A percentile compares a stretch with the other conserved stretches of the same genome.
Conservation (phyloP, 164 flowering plant species). For the Tinospora cordifolia region DNA sequence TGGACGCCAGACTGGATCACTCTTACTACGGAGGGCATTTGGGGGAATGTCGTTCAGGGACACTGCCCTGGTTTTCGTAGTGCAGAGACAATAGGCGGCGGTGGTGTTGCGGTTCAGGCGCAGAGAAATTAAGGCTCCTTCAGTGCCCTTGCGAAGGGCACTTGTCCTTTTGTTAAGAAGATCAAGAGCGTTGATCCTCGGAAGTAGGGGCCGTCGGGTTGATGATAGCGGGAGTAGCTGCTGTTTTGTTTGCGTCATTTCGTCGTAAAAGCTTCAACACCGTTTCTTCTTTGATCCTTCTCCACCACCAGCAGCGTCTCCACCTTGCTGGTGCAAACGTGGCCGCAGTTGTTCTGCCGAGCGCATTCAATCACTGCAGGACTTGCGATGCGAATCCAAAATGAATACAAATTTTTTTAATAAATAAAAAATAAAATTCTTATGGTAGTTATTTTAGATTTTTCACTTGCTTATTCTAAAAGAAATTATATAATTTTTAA, state of each 20-base stretch:
- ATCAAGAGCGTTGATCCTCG: not conserved
- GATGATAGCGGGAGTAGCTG: constrained; percentile 7
- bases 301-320: too few species aligned
- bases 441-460: too few species aligned
- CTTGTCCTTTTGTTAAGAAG: not conserved
- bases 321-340: too few species aligned
- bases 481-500: too few species aligned
- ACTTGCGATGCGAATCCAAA: too few species aligned
- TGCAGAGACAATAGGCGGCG: not conserved
- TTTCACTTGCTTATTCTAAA: too few species aligned
- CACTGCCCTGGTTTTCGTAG: not conserved
- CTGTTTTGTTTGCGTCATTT: not conserved
- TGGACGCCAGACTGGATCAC: constrained; percentile 51
- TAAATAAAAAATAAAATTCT: too few species aligned
- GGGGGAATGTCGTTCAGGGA: constrained; percentile 38
- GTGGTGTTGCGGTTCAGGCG: not conserved
- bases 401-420: too few species aligned
- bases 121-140: not conserved
- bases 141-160: not conserved
- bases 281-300: too few species aligned
- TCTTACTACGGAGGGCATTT: constrained; percentile 57
- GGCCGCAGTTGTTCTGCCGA: too few species aligned
- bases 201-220: constrained; percentile 8
- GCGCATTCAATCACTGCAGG: too few species aligned
- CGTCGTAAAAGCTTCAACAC: too few species aligned